Evolutionary conservation across 108 stramenopile genomes (phyloP).

Genomic region (Epithemia pelagica): DNA sequence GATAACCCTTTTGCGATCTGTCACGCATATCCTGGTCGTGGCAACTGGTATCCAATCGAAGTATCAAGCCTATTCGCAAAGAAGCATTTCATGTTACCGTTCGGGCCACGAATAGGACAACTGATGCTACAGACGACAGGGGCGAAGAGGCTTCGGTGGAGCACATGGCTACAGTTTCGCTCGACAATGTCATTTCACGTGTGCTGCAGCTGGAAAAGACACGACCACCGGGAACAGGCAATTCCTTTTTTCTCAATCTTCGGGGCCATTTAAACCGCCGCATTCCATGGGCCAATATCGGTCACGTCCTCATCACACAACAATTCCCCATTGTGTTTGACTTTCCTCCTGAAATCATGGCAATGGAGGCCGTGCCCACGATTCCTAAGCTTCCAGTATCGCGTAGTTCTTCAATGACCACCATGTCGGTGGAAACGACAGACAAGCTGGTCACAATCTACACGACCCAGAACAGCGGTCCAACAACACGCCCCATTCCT

Average conservation of each 20-base stretch:
- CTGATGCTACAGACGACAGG: background rate
- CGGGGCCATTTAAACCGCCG: constrained; percentile 9
- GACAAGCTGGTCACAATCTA: background rate
- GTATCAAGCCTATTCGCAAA: constrained; percentile 6
- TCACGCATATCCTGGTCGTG: constrained; percentile 39
- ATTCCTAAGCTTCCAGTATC: too few relatives aligned
- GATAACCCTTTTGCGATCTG: constrained; percentile 38
- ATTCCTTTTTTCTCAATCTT: constrained; percentile 31
- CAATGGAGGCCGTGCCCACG: too few relatives aligned
- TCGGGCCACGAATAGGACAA: too few relatives aligned
- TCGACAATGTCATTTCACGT: constrained; percentile 3
- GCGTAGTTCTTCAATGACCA: too few relatives aligned
- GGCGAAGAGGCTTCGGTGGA: too few relatives aligned
- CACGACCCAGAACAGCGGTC: too few relatives aligned
- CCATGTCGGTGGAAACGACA: background rate
- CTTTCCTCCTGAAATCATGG: too few relatives aligned
- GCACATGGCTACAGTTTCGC: too few relatives aligned
- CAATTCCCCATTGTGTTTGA: constrained; percentile 34
- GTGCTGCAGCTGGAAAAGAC: constrained; percentile 3
- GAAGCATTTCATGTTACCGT: constrained; percentile 14
- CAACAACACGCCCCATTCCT: too few relatives aligned
- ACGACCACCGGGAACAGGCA: constrained; percentile 1
- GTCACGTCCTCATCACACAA: constrained; percentile 31
- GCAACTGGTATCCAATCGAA: constrained; percentile 21
- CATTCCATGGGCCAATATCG: constrained; percentile 30